Evolutionary conservation across 495 filamentous ascomycete species (phyloP).

Genomic region (Copromyces sp.): DNA sequence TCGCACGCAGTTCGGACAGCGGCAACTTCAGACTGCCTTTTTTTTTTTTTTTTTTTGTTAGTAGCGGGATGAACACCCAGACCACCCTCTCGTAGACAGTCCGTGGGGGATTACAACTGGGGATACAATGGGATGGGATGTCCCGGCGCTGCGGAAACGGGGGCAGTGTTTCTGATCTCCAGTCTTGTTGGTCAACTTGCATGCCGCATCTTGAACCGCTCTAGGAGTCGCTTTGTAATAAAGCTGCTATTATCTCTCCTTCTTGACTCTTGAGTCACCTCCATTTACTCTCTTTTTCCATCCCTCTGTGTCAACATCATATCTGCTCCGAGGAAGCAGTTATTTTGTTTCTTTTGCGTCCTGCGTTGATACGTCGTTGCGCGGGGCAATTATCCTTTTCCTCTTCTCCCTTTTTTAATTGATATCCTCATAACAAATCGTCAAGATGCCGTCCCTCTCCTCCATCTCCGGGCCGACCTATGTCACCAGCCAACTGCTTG

Average conservation of each 20-base stretch:
- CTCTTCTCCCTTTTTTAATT: not conserved
- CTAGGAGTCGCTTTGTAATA: not conserved
- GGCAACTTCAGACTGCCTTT: not conserved
- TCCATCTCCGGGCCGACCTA: slow-evolving; percentile 84
- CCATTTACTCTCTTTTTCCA: not conserved
- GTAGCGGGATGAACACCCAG: not conserved
- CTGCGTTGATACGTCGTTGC: slow-evolving; percentile 14
- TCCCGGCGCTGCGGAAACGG: not conserved
- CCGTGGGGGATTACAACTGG: not conserved
- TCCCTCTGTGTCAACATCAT: not conserved
- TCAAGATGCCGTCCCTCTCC: slow-evolving; percentile 33
- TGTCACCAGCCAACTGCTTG: slow-evolving; percentile 77
- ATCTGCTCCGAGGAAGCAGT: not conserved
- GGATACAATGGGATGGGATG: not conserved
- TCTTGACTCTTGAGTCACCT: not conserved
- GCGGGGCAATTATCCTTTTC: slow-evolving; percentile 9
- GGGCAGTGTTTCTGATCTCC: not conserved
- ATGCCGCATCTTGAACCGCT: not conserved
- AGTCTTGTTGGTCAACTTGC: not conserved
- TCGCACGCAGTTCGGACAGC: slow-evolving; percentile 10
- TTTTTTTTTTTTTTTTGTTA: not conserved
- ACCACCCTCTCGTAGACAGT: not conserved
- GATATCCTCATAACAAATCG: slow-evolving; percentile 23
- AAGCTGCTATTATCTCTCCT: not conserved
- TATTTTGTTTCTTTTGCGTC: not conserved